Base-by-base conservation (phyloP, 768 basidiomycete genomes). In the Exidia glandulosa region DNA sequence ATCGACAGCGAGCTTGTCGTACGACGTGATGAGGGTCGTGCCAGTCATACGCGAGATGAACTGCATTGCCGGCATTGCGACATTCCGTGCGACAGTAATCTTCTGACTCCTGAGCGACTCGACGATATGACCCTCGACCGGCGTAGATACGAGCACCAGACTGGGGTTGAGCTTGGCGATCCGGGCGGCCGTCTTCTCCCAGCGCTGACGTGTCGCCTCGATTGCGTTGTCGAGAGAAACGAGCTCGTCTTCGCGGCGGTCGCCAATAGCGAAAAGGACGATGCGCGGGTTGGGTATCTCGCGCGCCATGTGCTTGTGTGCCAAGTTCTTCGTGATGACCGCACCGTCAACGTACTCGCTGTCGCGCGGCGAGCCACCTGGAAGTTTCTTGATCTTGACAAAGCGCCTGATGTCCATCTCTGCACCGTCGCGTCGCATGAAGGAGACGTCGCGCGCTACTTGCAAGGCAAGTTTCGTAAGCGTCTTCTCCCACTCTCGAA, bases 341-440 rank as follows among this genome's bases (percentile, higher is more conserved):
- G 88, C 90, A 13, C 96, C 96, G 59, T 93, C 89, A 50, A 99
- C 91, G 69, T 94, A 98, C 75, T 99, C 96, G 3, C 93, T 96
- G 70, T 99, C 92, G 30, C 77, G 81, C 23, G 95, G 94, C 36
- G 82, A 77, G 3, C 96, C 96, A 27, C 96, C 96, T 0, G 96
- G 95, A 16, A 98, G 88, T 73, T 95, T 95, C 77, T 99, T 98
- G 73, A 98, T 94, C 75, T 97, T 97, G 54, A 98, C 93, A 66
- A 95, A 96, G 37, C 87, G 83, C 32, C 95, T 79, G 27, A 96
- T 87, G 70, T 98, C 96, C 85, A 97, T 94, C 63, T 91, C 89
- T 65, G 93, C 90, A 2, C 92, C 92, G 68, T 90, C 86, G 4
- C 86, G 81, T 63, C 90, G 85, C 2, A 87, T 87, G 69, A 93